Conservation (phyloP, 306 rosid species). For the Begonia masoniana region DNA sequence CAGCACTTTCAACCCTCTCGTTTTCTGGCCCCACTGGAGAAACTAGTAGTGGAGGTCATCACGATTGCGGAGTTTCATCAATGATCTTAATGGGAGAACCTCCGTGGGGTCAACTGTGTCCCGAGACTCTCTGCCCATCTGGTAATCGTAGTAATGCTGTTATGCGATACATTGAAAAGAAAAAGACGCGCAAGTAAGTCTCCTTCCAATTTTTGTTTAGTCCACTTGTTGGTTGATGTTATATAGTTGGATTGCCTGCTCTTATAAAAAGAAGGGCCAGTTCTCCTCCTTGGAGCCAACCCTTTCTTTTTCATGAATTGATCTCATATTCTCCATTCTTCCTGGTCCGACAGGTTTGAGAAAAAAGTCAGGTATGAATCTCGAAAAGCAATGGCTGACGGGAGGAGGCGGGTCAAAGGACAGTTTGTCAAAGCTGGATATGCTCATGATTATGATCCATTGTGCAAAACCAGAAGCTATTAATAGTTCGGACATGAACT, state of each 20-base stretch:
- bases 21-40: constrained; percentile 69
- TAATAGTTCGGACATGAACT: constrained; percentile 36
- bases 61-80: constrained; percentile 81
- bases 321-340: no score
- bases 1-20: constrained; percentile 55
- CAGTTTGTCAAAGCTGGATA: constrained; percentile 95
- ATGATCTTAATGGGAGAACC: constrained; percentile 83
- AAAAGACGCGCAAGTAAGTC: constrained; percentile 75
- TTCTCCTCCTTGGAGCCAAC: no score
- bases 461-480: constrained; percentile 82
- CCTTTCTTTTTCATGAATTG: no score
- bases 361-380: constrained; percentile 88
- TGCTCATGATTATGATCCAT: constrained; percentile 72
- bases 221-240: not conserved
- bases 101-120: constrained; percentile 75
- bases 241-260: no score
- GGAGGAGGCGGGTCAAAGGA: constrained; percentile 88
- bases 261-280: no score
- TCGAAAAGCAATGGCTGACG: constrained; percentile 91
- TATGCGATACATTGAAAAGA: constrained; percentile 94
- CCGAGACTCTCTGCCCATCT: constrained; percentile 56
- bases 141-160: constrained; percentile 82
- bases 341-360: constrained; percentile 39
- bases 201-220: not conserved
- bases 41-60: constrained; percentile 54